Conservation (phyloP, 148 eudicot species). For the Cornus controversa region DNA sequence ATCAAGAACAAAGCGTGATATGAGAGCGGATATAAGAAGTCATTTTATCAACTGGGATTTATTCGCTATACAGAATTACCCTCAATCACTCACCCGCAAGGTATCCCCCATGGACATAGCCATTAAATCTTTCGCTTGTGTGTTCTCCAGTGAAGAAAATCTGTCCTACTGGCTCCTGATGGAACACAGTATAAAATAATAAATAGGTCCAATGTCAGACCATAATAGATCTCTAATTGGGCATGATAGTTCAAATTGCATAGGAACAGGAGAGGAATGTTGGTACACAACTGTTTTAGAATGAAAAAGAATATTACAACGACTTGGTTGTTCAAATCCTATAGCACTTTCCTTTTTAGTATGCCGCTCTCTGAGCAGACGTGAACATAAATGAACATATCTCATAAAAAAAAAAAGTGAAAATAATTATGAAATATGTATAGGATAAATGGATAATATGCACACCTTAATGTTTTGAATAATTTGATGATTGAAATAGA, state of each 20-base stretch:
- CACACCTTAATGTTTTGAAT: conserved; percentile 60
- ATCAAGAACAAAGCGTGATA: conserved; percentile 14
- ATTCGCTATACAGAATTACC: background rate
- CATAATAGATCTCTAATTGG: background rate
- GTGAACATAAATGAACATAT: too few relatives aligned
- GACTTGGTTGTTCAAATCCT: too few relatives aligned
- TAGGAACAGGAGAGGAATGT: too few relatives aligned
- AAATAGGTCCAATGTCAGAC: background rate
- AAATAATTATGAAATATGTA: background rate
- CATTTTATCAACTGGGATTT: background rate
- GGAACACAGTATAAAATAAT: background rate
- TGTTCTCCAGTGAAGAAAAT: conserved; percentile 88
- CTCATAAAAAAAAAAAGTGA: too few relatives aligned
- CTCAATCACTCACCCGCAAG: conserved; percentile 56
- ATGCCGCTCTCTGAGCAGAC: too few relatives aligned
- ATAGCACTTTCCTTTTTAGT: too few relatives aligned
- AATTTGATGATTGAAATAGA: conserved; percentile 54
- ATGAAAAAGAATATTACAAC: too few relatives aligned
- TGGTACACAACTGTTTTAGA: too few relatives aligned
- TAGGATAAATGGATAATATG: background rate
- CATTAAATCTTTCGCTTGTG: conserved; percentile 81
- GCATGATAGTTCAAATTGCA: background rate
- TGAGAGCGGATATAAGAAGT: conserved; percentile 1
- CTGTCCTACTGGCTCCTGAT: conserved; percentile 76
- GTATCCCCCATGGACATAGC: conserved; percentile 90